Evolutionary conservation across 2,329 filamentous ascomycete genomes (phyloP).

Genomic region (Hortaea sp.): DNA sequence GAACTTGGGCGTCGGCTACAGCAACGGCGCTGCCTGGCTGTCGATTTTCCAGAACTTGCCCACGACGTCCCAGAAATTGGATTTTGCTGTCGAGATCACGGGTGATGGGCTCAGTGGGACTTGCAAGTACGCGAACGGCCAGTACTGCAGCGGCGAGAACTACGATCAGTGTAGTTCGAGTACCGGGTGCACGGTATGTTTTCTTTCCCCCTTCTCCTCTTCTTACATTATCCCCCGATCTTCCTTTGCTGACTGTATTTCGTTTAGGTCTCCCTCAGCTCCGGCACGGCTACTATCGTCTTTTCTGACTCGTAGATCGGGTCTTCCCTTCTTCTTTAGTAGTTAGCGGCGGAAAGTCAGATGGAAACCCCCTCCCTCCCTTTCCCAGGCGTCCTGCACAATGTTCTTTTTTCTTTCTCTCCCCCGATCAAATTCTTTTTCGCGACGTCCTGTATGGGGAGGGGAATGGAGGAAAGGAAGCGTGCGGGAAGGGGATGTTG

Average conservation of each 20-base stretch:
- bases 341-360: no score
- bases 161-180: constrained; percentile 38
- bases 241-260: neutral
- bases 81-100: constrained; percentile 69
- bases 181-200: constrained; percentile 73
- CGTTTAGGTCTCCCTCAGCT: constrained; percentile 37
- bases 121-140: constrained; percentile 58
- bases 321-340: no score
- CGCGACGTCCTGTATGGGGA: no score
- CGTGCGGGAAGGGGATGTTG: no score
- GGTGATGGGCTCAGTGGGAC: constrained; percentile 51
- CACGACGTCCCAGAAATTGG: constrained; percentile 57
- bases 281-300: constrained; percentile 41
- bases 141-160: constrained; percentile 46
- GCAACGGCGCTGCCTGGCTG: constrained; percentile 60
- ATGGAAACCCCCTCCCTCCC: no score
- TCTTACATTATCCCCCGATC: no score
- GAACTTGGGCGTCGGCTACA: constrained; percentile 72
- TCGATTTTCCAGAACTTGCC: constrained; percentile 78
- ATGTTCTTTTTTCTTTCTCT: no score
- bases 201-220: no score
- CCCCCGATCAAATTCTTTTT: no score
- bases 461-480: no score
- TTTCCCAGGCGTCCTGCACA: no score
- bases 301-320: constrained; percentile 20